Evolutionary conservation across 2,329 filamentous ascomycete genomes (phyloP).

Genomic region (Cryphonectria radicalis): DNA sequence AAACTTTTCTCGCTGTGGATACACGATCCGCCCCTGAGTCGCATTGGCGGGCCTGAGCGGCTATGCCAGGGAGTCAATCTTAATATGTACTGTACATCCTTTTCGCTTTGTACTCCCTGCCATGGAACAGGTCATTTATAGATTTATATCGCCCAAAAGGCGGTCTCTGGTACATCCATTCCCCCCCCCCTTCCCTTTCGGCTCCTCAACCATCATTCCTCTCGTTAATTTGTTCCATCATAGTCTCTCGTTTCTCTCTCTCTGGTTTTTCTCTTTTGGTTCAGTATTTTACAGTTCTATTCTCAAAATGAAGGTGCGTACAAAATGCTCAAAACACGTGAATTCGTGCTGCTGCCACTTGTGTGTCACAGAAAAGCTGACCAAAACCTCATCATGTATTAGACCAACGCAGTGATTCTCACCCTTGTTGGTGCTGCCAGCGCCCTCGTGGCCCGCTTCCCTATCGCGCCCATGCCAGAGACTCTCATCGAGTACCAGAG

Average conservation of each 20-base stretch:
- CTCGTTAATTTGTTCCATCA: constrained; percentile 4
- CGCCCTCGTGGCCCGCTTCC: constrained; percentile 24
- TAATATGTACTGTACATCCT: constrained; percentile 2
- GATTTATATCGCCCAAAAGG: constrained; percentile 2
- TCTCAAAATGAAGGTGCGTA: constrained; percentile 24
- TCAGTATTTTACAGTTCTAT: background rate
- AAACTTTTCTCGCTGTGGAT: constrained; percentile 6
- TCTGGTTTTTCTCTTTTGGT: background rate
- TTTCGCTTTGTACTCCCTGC: background rate
- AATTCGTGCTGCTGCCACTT: background rate
- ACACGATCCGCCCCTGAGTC: constrained; percentile 11
- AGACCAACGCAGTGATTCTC: constrained; percentile 26
- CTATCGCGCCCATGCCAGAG: constrained; percentile 5
- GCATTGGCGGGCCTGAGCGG: constrained; percentile 2
- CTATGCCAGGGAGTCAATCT: background rate
- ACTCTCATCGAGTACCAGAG: constrained; percentile 28
- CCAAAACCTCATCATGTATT: background rate
- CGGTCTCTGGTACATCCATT: constrained; percentile 9
- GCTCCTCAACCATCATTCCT: background rate
- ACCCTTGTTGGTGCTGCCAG: constrained; percentile 27
- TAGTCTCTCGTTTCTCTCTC: constrained; percentile 16
- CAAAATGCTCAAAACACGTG: background rate
- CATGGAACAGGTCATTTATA: background rate
- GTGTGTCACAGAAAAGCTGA: background rate
- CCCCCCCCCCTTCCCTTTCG: background rate